These are phyloP conservation scores for Aspergillus ustus DNA, from an alignment of 2,329 filamentous ascomycete genomes.

Conservation along the genomic window DNA sequence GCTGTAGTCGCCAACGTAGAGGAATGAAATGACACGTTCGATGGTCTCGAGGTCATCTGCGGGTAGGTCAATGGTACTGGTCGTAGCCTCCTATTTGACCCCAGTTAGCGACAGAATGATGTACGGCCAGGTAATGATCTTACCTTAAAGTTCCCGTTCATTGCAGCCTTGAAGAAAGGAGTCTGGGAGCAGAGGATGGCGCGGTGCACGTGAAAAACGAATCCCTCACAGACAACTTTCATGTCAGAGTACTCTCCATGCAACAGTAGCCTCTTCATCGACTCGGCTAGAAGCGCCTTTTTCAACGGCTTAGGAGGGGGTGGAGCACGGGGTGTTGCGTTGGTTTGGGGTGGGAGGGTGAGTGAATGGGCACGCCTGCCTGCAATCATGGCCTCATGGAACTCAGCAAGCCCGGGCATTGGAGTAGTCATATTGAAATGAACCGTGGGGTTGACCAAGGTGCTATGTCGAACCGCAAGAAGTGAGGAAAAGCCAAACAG, in stretches of 20 bases:
- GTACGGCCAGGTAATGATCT: background rate
- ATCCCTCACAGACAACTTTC: background rate
- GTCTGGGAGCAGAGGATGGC: conserved; percentile 4
- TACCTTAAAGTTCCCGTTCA: conserved; percentile 2
- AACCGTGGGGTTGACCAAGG: no score
- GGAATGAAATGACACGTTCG: background rate
- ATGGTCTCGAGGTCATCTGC: background rate
- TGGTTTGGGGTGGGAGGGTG: no score
- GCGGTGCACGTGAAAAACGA: background rate
- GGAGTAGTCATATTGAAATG: no score
- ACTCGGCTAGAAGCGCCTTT: background rate
- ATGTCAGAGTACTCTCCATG: background rate
- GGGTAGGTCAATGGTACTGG: background rate
- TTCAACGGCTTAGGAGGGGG: no score
- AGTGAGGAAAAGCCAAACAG: no score
- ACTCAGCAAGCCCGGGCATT: no score
- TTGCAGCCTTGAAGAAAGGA: background rate
- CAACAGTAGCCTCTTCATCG: background rate
- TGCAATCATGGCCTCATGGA: no score
- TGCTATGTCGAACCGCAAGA: no score
- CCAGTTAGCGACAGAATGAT: background rate
- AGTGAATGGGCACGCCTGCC: no score
- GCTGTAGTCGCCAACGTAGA: conserved; percentile 4
- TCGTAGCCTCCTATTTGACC: background rate
- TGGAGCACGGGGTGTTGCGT: no score